phyloP scores from a whole-genome alignment of 2,329 filamentous ascomycete genomes.

The Penicillium oxalicum region DNA sequence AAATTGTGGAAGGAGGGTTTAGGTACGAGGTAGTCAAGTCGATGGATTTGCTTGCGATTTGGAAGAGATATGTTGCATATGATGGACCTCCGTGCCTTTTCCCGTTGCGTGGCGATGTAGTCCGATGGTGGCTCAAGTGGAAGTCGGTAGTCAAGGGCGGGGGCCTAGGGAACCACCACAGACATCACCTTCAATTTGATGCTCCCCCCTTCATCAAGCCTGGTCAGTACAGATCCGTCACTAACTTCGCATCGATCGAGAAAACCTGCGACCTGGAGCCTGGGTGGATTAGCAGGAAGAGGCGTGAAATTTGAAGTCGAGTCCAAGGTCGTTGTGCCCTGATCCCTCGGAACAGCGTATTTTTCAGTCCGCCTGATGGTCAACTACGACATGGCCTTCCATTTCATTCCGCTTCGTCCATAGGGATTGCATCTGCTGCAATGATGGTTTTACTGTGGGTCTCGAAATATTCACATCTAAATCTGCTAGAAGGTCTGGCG shows the following conservation, averaged over 20 bases:
- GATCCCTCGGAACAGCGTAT: constrained; percentile 26
- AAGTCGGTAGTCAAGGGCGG: background rate
- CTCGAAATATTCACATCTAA: too few relatives aligned
- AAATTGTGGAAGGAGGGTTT: too few relatives aligned
- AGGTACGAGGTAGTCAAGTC: too few relatives aligned
- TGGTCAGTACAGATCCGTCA: constrained; percentile 4
- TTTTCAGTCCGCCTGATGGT: constrained; percentile 27
- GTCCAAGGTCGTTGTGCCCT: constrained; percentile 12
- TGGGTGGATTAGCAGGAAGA: constrained; percentile 7
- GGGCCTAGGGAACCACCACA: constrained; percentile 2
- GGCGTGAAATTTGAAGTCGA: constrained; percentile 6
- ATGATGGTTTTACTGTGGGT: too few relatives aligned
- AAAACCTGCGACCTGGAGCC: constrained; percentile 5
- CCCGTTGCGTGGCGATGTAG: too few relatives aligned
- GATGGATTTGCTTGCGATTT: too few relatives aligned
- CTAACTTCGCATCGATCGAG: constrained; percentile 8
- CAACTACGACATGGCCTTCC: constrained; percentile 3
- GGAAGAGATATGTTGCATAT: too few relatives aligned
- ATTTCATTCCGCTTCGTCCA: background rate
- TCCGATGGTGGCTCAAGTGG: background rate
- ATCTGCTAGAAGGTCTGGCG: too few relatives aligned
- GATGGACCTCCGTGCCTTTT: too few relatives aligned
- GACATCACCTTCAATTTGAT: constrained; percentile 4
- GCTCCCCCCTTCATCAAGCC: constrained; percentile 7
- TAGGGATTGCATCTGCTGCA: background rate